These are phyloP conservation scores for Candida silvatica DNA, from an alignment of 805 yeast genomes.

Conservation along the genomic window DNA sequence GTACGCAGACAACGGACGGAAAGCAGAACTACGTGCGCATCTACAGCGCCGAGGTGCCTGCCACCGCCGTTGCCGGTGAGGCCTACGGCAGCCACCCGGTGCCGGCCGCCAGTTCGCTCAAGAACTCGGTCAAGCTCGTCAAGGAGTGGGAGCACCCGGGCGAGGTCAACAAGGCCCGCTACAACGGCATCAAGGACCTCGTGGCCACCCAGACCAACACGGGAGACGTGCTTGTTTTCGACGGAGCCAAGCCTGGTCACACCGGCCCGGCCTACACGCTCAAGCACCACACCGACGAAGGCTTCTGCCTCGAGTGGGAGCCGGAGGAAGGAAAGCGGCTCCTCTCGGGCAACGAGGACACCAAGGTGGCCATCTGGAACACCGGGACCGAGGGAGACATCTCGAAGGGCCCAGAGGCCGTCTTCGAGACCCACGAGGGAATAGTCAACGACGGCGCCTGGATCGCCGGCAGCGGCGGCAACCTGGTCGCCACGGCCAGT, in stretches of 20 bases:
- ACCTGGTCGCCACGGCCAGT: constrained; percentile 59
- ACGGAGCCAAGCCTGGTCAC: constrained; percentile 15
- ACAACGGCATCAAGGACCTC: constrained; percentile 38
- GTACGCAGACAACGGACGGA: constrained; percentile 35
- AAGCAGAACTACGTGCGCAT: constrained; percentile 36
- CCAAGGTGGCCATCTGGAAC: constrained; percentile 68
- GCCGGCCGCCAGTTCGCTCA: constrained; percentile 11
- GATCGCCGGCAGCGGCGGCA: constrained; percentile 32
- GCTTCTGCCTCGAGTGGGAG: constrained; percentile 68
- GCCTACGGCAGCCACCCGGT: constrained; percentile 1
- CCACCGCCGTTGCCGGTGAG: constrained; percentile 34
- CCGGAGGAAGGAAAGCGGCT: constrained; percentile 32
- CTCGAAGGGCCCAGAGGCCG: not conserved
- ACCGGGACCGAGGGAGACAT: constrained; percentile 11
- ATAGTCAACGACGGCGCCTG: constrained; percentile 63
- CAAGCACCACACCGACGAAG: constrained; percentile 55
- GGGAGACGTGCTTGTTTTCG: constrained; percentile 42
- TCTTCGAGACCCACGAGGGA: constrained; percentile 42
- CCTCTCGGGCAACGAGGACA: constrained; percentile 59
- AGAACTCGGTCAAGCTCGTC: constrained; percentile 30
- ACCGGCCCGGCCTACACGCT: constrained; percentile 21
- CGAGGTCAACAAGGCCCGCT: constrained; percentile 56
- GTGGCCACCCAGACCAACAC: constrained; percentile 47
- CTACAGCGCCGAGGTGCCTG: constrained; percentile 38
- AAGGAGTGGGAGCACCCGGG: constrained; percentile 55